Conservation (phyloP, 371 early-diverging fungal species). For the Neoconidiobolus thromboides region DNA sequence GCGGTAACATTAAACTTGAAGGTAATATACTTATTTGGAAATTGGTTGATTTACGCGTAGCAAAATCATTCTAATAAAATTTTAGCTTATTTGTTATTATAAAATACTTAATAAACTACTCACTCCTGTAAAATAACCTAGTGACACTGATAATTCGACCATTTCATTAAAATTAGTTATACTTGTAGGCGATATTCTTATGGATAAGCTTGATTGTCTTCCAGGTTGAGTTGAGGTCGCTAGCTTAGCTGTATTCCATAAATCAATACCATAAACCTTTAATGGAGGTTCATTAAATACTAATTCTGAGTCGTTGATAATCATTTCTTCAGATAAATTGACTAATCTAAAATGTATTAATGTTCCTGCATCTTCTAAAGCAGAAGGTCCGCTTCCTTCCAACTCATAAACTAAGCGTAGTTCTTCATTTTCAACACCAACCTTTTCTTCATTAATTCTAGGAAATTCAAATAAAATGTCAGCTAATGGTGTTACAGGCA, state of each 20-base stretch:
- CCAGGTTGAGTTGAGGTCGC: not conserved
- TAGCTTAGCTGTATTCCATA: slow-evolving; percentile 3
- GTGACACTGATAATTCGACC: not conserved
- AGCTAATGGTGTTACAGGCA: not conserved
- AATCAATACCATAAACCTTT: not conserved
- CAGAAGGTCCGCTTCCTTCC: not conserved
- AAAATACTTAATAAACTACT: not conserved
- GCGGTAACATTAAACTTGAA: not conserved
- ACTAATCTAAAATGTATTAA: not conserved
- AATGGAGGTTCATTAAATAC: not conserved
- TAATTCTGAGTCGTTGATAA: not conserved
- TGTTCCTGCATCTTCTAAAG: not conserved
- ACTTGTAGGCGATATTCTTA: not conserved
- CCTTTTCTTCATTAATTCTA: not conserved
- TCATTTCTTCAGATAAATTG: not conserved
- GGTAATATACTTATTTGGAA: not conserved
- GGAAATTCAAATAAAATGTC: not conserved
- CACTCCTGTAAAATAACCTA: not conserved
- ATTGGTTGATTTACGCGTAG: not conserved
- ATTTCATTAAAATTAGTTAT: not conserved
- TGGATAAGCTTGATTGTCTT: not conserved
- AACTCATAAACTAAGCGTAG: not conserved
- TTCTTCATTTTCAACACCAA: not conserved
- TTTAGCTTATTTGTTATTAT: not conserved
- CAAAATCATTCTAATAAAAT: not conserved